A percentile compares a stretch with the other conserved stretches of the same genome.
phyloP scores from a whole-genome alignment of 2,329 filamentous ascomycete genomes.

The Diaporthe sp. region DNA sequence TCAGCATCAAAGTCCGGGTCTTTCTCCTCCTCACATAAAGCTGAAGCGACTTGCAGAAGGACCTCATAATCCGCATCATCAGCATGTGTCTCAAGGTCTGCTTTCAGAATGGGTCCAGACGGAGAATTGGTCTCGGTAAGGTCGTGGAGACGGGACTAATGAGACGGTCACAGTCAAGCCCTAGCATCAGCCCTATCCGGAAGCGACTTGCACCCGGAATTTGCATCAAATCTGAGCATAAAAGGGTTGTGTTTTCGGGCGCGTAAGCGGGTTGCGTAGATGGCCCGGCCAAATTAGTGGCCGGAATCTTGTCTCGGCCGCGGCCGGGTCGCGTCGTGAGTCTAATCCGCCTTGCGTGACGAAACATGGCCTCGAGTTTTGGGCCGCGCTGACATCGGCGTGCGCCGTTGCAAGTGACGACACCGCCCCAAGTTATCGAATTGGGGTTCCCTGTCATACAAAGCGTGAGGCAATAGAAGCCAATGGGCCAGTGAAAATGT shows the following conservation, averaged over 20 bases:
- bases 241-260: background rate
- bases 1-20: too few species aligned
- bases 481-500: too few species aligned
- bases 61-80: too few species aligned
- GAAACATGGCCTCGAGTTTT: slow-evolving; percentile 24
- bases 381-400: background rate
- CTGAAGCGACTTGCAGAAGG: too few species aligned
- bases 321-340: background rate
- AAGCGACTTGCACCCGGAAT: background rate
- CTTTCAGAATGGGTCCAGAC: too few species aligned
- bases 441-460: background rate
- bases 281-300: background rate
- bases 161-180: too few species aligned
- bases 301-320: background rate
- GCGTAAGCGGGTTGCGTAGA: background rate
- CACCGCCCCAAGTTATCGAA: background rate
- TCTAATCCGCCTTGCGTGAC: slow-evolving; percentile 17
- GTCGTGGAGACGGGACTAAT: too few species aligned
- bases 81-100: too few species aligned
- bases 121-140: too few species aligned
- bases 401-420: slow-evolving; percentile 1
- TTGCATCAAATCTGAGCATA: background rate
- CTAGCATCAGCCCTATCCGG: background rate
- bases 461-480: background rate
- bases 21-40: too few species aligned